Evolutionary conservation across 345 rosid species (phyloP), one percentile per base, ranked within the genome.

Genomic region (Gossypium longicalyx): DNA sequence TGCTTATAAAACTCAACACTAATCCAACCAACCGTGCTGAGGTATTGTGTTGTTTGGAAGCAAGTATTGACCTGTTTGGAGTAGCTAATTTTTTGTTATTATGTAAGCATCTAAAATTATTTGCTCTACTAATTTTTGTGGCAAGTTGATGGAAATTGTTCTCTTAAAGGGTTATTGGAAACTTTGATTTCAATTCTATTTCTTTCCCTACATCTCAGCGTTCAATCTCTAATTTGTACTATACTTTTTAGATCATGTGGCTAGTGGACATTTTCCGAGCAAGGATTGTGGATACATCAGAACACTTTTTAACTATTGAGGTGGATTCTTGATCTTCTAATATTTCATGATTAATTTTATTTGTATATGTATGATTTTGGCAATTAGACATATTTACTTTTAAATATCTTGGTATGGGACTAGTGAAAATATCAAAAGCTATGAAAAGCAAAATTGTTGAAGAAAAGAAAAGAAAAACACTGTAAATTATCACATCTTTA

Each of bases 191-290:
- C 52, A 9, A 12, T 69, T 75, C 6, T 22, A 13, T 15, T 43
- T 16, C 58, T 16, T 61, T 51, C 53, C 58, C 43, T 72, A 25
- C 19, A 53, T 20, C 7, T 53, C 16, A 25, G 43, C 48, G 9
- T 76, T 57, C 70, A 8, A 20, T 58, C 77, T 73, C 4, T n/a
- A 69, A 11, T 77, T 63, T 80, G 76, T 79, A 45, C 15, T 60
- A 59, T 56, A 19, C 77, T 83, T 23, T 82, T 58, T 86, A 94
- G 99, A 85, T 95, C 66, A 93, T 88, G 98, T 89, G 94, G 97
- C 80, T 95, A 72, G 93, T 89, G 77, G 96, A 87, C 77, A 93
- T 92, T 73, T 95, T 95, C 80, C 83, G 99, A 83, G 98, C 91
- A 17, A 90, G 77, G 76, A 83, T 93, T 47, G 97, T 95, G 74